Percentiles rank a stretch among this genome's conserved stretches.
These are phyloP conservation scores for Phytopythium chamaehyphon DNA, from an alignment of 352 stramenopile genomes.

Conservation along the genomic window DNA sequence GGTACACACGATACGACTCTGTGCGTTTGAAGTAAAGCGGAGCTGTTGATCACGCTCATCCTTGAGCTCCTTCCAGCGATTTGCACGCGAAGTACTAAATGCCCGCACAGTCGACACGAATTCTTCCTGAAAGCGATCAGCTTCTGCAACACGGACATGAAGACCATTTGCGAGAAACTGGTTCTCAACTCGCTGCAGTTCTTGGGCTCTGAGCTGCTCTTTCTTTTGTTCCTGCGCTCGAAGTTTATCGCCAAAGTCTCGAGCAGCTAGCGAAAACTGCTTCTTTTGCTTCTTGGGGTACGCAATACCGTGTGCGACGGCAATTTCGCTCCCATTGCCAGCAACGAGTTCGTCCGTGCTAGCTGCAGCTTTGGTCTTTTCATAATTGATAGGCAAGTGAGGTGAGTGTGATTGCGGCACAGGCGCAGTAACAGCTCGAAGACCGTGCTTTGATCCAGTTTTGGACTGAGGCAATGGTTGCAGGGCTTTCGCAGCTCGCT, in stretches of 20 bases:
- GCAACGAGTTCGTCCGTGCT: not conserved
- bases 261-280: slow-evolving; percentile 48
- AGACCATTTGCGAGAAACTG: slow-evolving; percentile 44
- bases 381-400: not conserved
- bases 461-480: not conserved
- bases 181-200: slow-evolving; percentile 36
- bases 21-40: slow-evolving; percentile 28
- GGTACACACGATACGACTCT: slow-evolving; percentile 36
- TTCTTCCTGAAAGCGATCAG: slow-evolving; percentile 53
- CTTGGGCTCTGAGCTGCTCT: slow-evolving; percentile 16
- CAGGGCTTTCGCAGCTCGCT: slow-evolving; percentile 22
- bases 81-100: slow-evolving; percentile 32
- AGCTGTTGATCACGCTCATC: slow-evolving; percentile 37
- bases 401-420: not conserved
- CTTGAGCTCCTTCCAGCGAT: slow-evolving; percentile 51
- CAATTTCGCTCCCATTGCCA: slow-evolving; percentile 8
- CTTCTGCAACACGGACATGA: slow-evolving; percentile 23
- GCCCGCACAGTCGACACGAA: slow-evolving; percentile 55
- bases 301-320: not conserved
- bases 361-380: not conserved
- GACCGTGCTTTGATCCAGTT: not conserved
- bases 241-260: slow-evolving; percentile 44
- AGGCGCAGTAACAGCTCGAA: not conserved
- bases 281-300: slow-evolving; percentile 25
- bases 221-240: slow-evolving; percentile 36